These are phyloP conservation scores for Candida ascalaphidarum DNA, from an alignment of 805 yeast species.

Conservation along the genomic window DNA sequence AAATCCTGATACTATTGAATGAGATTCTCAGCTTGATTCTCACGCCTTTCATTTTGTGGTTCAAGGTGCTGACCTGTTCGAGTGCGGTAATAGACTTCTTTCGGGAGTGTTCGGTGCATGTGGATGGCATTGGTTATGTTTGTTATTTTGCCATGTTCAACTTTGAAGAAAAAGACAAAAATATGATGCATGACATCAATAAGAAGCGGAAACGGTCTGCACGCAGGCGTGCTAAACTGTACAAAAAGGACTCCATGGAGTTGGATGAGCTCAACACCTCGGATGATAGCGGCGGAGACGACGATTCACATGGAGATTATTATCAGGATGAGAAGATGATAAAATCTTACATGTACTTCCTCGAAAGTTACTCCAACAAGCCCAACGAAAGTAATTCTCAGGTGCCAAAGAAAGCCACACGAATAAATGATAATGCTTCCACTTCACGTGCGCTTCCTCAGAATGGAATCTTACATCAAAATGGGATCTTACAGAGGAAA, in stretches of 20 bases:
- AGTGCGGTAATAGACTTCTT: slow-evolving; percentile 83
- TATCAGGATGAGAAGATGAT: slow-evolving; percentile 81
- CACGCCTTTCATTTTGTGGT: slow-evolving; percentile 88
- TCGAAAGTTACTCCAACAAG: slow-evolving; percentile 66
- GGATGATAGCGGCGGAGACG: slow-evolving; percentile 3
- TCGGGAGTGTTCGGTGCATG: slow-evolving; percentile 80
- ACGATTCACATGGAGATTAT: slow-evolving; percentile 24
- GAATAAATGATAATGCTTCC: too few species aligned
- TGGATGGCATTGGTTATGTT: slow-evolving; percentile 91
- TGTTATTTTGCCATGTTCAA: slow-evolving; percentile 93
- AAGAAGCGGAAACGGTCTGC: slow-evolving; percentile 8
- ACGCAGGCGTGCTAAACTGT: slow-evolving; percentile 2
- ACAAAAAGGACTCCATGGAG: slow-evolving; percentile 5
- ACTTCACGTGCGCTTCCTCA: slow-evolving; percentile 1
- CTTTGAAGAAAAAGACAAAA: slow-evolving; percentile 50
- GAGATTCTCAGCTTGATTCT: slow-evolving; percentile 77
- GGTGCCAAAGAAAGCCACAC: neutral
- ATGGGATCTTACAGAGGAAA: neutral
- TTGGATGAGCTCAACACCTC: slow-evolving; percentile 7
- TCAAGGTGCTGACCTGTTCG: slow-evolving; percentile 63
- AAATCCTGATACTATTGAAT: slow-evolving; percentile 58
- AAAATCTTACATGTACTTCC: slow-evolving; percentile 78
- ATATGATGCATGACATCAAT: slow-evolving; percentile 29
- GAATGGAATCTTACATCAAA: neutral
- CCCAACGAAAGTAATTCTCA: slow-evolving; percentile 1